Conservation (phyloP, 106 monocot species). For the Narthecium ossifragum region DNA sequence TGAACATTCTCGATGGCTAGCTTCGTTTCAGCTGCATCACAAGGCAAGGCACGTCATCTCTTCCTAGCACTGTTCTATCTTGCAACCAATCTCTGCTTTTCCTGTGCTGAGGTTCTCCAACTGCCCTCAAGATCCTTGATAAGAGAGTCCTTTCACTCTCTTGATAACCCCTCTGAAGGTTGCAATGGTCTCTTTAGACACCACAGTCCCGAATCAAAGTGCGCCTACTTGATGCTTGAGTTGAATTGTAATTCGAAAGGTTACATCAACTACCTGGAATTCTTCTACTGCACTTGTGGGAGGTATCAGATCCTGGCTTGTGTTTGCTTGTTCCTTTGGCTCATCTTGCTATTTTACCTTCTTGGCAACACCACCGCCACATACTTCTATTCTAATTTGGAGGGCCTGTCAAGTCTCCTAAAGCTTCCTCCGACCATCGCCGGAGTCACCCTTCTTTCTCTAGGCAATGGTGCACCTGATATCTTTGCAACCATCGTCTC, state of each 20-base stretch:
- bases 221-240: no score
- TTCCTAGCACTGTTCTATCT: no score
- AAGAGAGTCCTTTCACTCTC: no score
- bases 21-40: no score
- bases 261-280: conserved; percentile 30
- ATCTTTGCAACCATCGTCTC: conserved; percentile 38
- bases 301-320: conserved; percentile 1
- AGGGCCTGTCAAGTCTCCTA: conserved; percentile 21
- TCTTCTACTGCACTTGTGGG: conserved; percentile 28
- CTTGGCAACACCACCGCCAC: conserved; percentile 23
- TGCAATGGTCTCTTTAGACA: no score
- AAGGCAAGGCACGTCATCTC: no score
- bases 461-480: conserved; percentile 36
- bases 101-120: no score
- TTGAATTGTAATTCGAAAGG: conserved; percentile 18
- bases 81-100: no score
- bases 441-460: conserved; percentile 29
- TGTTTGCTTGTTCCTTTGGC: conserved; percentile 12
- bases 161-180: no score
- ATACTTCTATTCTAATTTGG: conserved; percentile 31
- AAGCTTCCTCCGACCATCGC: conserved; percentile 29
- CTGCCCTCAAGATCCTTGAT: no score
- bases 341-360: conserved; percentile 25
- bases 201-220: no score
- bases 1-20: no score